These are phyloP conservation scores for Cornus florida DNA, from an alignment of 148 eudicot genomes.

Conservation along the genomic window DNA sequence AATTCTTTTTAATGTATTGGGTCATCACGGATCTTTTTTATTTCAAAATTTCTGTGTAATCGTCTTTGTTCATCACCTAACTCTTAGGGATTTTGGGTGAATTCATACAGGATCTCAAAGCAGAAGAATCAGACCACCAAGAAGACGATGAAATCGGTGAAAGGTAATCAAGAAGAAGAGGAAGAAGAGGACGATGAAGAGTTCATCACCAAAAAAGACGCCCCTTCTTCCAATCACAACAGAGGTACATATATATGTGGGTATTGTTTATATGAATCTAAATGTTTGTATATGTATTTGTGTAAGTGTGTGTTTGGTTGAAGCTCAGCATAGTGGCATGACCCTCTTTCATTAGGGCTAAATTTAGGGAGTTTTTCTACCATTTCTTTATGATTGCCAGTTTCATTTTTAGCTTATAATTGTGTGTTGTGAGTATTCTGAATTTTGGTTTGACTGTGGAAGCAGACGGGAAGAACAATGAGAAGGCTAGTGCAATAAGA, in stretches of 20 bases:
- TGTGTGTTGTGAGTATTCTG: background rate
- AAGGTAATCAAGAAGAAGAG: conserved; percentile 57
- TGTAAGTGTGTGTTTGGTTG: background rate
- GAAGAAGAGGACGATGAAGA: conserved; percentile 68
- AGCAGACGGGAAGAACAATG: conserved; percentile 72
- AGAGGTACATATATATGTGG: conserved; percentile 37
- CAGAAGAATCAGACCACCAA: background rate
- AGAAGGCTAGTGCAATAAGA: conserved; percentile 66
- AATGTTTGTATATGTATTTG: background rate
- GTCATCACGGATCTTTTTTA: background rate
- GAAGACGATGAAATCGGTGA: conserved; percentile 41
- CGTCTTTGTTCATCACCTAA: background rate
- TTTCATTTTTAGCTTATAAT: background rate
- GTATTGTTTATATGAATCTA: background rate
- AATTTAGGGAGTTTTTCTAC: background rate
- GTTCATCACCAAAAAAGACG: conserved; percentile 43
- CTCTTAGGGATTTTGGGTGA: background rate
- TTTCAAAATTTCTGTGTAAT: background rate
- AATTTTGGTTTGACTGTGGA: conserved; percentile 13
- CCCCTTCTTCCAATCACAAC: conserved; percentile 27
- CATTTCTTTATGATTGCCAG: background rate
- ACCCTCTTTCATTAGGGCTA: background rate
- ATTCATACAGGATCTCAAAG: background rate
- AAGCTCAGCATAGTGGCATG: background rate
- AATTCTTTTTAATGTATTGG: background rate